These are phyloP conservation scores for Poteriospumella lacustris DNA, from an alignment of 108 stramenopile species.

Conservation along the genomic window DNA sequence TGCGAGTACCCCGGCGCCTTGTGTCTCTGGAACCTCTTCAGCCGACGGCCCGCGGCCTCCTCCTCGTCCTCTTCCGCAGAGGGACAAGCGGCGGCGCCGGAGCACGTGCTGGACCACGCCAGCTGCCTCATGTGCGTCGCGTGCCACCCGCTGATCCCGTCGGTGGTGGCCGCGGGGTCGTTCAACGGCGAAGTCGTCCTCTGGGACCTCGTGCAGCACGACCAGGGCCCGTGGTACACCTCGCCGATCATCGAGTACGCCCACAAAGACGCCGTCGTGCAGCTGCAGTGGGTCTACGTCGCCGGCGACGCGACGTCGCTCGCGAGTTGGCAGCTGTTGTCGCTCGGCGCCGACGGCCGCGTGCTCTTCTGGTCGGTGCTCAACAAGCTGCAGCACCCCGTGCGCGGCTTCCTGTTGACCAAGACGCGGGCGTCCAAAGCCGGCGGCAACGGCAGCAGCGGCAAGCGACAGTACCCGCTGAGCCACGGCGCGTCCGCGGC, in stretches of 20 bases:
- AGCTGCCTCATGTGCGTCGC: slow-evolving; percentile 48
- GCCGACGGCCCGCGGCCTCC: background rate
- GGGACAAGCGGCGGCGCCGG: slow-evolving; percentile 31
- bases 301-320: background rate
- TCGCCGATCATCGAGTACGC: slow-evolving; percentile 51
- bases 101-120: slow-evolving; percentile 41
- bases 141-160: slow-evolving; percentile 47
- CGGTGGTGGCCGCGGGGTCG: slow-evolving; percentile 51
- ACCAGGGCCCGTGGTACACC: slow-evolving; percentile 39
- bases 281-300: slow-evolving; percentile 25
- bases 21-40: slow-evolving; percentile 46
- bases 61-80: slow-evolving; percentile 27
- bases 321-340: slow-evolving; percentile 28
- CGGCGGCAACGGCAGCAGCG: slow-evolving; percentile 10
- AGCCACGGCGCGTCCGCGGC: background rate
- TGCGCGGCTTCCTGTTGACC: slow-evolving; percentile 4
- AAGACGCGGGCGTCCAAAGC: slow-evolving; percentile 5
- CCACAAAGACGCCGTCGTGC: slow-evolving; percentile 53
- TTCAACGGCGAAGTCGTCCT: slow-evolving; percentile 58
- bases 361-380: slow-evolving; percentile 21
- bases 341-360: slow-evolving; percentile 41
- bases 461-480: background rate
- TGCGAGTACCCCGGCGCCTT: slow-evolving; percentile 45
- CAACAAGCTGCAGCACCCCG: slow-evolving; percentile 29
- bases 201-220: slow-evolving; percentile 16